Evolutionary conservation across 371 early-diverging fungal species (phyloP), one percentile per base, ranked within the genome.

Genomic region (Apophysomyces ossiformis): DNA sequence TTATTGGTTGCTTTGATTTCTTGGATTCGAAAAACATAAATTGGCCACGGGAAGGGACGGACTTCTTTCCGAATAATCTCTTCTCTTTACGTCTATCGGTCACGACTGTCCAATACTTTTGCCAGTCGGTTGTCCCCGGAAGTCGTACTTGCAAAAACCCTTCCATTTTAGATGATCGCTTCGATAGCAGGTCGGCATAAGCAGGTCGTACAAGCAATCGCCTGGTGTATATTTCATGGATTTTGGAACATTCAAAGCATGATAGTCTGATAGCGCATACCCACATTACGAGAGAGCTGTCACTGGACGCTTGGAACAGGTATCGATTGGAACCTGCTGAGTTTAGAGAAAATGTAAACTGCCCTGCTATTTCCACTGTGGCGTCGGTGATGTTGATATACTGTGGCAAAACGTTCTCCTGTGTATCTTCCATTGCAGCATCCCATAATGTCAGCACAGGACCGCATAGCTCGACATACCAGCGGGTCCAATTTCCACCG

Each of bases 141-240:
- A 88, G 88, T 45, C 89, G 81, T 8, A 86, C 89, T 36, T 86
- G 87, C 13, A 89, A 69, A 68, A 69, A 82, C 1, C 89, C 88
- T 65, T 82, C 84, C 39, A 74, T 65, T 58, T 73, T 69, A 21
- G 66, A 57, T 4, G 13, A 13, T 2, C 39, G 62, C 39, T 66
- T 70, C 3, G 58, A 37, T 6, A 67, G 35, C 12, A 67, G 9
- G 37, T 18, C 44, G 5, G 50, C 32, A 58, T 58, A 37, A 16
- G 71, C 13, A 13, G 12, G 85, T 21, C 21, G 9, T 43, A 74
- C 73, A 50, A 93, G 61, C n/a, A 92, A 73, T 0, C 81, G 80
- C 9, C 81, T 74, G 7, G 93, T 91, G 67, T 92, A 93, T 59
- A 88, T 84, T 74, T 93, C 93, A 58, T 93, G 90, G 13, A 94